phyloP scores from a whole-genome alignment of 306 rosid species.

The Malus asiatica region DNA sequence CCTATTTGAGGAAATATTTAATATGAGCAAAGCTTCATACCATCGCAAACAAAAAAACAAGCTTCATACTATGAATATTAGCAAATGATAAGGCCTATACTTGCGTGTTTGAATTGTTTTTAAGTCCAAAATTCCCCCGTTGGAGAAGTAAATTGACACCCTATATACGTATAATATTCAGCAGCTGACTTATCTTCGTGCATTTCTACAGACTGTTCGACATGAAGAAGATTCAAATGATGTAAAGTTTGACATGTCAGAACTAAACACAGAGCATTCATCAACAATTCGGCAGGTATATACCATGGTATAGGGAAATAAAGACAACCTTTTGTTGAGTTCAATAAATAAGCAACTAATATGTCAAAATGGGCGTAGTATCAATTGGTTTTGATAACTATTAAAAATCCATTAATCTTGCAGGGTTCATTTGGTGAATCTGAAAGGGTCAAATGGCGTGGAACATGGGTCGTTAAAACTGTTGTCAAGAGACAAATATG shows the following conservation, averaged over 20 bases:
- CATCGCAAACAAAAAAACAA: too few relatives aligned
- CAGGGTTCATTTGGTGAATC: slow-evolving; percentile 21
- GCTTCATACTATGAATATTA: neutral
- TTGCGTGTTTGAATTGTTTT: too few relatives aligned
- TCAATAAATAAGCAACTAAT: neutral
- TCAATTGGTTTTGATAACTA: neutral
- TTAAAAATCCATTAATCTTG: neutral
- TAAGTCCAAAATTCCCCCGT: neutral
- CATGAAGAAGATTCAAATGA: slow-evolving; percentile 20
- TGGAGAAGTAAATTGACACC: neutral
- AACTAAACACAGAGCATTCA: slow-evolving; percentile 2
- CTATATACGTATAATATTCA: too few relatives aligned
- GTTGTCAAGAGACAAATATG: slow-evolving; percentile 4
- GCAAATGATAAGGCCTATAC: too few relatives aligned
- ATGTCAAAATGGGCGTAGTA: neutral
- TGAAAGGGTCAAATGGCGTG: slow-evolving; percentile 25
- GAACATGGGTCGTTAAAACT: slow-evolving; percentile 25
- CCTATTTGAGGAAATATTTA: neutral
- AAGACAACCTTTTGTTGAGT: neutral
- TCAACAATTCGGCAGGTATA: slow-evolving; percentile 5
- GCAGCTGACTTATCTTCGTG: neutral
- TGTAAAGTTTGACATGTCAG: slow-evolving; percentile 25
- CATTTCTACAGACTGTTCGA: slow-evolving; percentile 10
- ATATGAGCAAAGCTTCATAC: neutral
- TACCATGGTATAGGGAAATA: neutral